Evolutionary conservation across 768 basidiomycete genomes (phyloP).

Genomic region (Tephrocybe sp.): DNA sequence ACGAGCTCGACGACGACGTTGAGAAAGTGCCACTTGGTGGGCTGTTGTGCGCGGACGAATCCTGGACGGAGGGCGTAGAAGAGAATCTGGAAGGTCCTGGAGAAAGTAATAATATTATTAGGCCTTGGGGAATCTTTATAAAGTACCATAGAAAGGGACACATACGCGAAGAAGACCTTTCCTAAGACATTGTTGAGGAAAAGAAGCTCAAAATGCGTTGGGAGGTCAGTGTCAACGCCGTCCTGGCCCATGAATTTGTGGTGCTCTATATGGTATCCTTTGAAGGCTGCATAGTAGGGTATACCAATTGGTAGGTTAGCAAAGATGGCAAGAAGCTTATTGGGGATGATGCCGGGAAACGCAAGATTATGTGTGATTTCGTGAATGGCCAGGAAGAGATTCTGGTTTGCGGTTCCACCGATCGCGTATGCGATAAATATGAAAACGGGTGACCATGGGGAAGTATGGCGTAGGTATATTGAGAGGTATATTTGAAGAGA

Average conservation of each 20-base stretch:
- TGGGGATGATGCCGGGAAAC: conserved; percentile 76
- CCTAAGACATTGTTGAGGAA: conserved; percentile 93
- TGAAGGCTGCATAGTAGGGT: conserved; percentile 95
- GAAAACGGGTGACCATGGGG: conserved; percentile 70
- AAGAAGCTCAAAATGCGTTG: conserved; percentile 80
- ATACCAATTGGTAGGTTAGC: conserved; percentile 93
- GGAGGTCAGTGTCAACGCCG: conserved; percentile 93
- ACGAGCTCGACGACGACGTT: conserved; percentile 69
- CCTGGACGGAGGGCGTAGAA: conserved; percentile 97
- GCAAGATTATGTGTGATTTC: conserved; percentile 98
- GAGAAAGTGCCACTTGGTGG: conserved; percentile 81
- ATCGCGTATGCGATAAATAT: conserved; percentile 76
- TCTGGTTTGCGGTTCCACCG: conserved; percentile 96
- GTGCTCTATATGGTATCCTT: conserved; percentile 94
- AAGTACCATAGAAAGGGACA: conserved; percentile 14
- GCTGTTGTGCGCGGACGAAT: conserved; percentile 79
- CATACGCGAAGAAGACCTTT: conserved; percentile 96
- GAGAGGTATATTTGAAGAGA: conserved; percentile 68
- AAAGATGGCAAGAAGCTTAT: conserved; percentile 85
- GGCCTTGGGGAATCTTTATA: background rate
- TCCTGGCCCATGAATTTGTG: conserved; percentile 96
- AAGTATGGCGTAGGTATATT: conserved; percentile 60
- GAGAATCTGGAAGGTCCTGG: conserved; percentile 95
- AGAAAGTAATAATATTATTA: background rate
- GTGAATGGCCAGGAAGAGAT: conserved; percentile 96